Evolutionary conservation across 2,329 filamentous ascomycete species (phyloP), one percentile per base, ranked within the genome.

Genomic region (Sporothrix brasiliensis): DNA sequence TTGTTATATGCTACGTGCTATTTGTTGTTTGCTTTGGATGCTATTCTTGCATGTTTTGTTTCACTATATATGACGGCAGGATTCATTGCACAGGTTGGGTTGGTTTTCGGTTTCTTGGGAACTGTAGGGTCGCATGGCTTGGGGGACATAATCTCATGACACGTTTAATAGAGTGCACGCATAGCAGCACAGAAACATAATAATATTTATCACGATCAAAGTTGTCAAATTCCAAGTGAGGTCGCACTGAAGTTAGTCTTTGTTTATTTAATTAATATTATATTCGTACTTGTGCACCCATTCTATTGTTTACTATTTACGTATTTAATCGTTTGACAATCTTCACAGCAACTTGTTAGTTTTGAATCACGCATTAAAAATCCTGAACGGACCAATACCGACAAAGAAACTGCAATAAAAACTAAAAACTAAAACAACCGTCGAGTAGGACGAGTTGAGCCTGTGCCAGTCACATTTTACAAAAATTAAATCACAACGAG

Each of bases 401-500:
- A 16, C 11, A 44, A 44, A 3, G n/a, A 63, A 21, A 63, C 21
- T 21, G 24, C 27, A 24, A 27, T 19, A 27, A 27, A 27, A 47
- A 63, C 47, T 39, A 27, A 47, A 47, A 44, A 27, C 39, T 27
- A 63, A 63, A 63, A 39, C 19, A 41, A 27, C 39, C 58, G 21
- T 6, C n/a, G 27, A 34, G 56, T n/a, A 13, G 14, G 19, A 41
- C 13, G 56, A 34, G 34, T 44, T 14, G 34, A 61, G 56, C 34
- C 56, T 61, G 56, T 44, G 41, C 56, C 56, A 61, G 19, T 61
- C 24, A 44, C 56, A 61, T 61, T 61, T 61, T 61, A 61, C 56
- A 61, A 61, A 16, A n/a, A 61, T 10, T 24, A 34, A 34, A 41
- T 24, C 34, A 44, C 16, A 56, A 27, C 9, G 53, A 52, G 7